These are phyloP conservation scores for Hemileccinum rubropunctum DNA, from an alignment of 768 basidiomycete species.

Conservation along the genomic window DNA sequence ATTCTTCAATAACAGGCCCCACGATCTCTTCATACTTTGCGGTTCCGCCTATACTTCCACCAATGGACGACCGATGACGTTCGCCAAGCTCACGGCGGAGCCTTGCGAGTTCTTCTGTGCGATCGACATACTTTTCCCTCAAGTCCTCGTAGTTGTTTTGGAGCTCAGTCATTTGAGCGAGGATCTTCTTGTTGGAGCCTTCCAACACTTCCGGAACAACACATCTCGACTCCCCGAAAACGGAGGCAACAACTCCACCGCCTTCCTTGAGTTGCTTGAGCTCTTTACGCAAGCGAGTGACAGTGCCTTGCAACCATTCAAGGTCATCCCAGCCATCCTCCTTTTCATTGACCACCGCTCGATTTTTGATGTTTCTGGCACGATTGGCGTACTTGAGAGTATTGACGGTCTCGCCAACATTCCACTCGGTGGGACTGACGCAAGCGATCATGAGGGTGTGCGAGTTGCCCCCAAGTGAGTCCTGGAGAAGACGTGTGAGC, in stretches of 20 bases:
- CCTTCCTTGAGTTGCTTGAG: constrained; percentile 77
- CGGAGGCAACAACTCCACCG: constrained; percentile 30
- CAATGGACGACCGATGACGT: constrained; percentile 54
- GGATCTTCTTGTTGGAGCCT: constrained; percentile 69
- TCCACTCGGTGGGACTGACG: constrained; percentile 94
- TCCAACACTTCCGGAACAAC: constrained; percentile 41
- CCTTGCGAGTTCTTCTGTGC: constrained; percentile 84
- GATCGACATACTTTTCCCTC: constrained; percentile 80
- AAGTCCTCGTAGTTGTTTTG: constrained; percentile 85
- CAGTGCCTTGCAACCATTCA: constrained; percentile 89
- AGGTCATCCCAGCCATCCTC: constrained; percentile 99
- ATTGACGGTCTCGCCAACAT: constrained; percentile 89
- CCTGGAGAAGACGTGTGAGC: constrained; percentile 74
- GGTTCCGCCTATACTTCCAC: constrained; percentile 65
- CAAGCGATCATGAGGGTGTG: constrained; percentile 99
- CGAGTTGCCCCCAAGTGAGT: constrained; percentile 95
- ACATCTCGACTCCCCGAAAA: constrained; percentile 29
- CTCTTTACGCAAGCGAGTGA: constrained; percentile 84
- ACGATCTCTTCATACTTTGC: constrained; percentile 90
- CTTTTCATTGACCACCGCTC: constrained; percentile 85
- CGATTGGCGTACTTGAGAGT: constrained; percentile 97
- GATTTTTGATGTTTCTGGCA: constrained; percentile 96
- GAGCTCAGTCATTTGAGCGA: constrained; percentile 78
- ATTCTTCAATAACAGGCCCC: constrained; percentile 97
- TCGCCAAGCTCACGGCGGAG: constrained; percentile 78